Evolutionary conservation across 2,329 filamentous ascomycete species (phyloP).

Genomic region (Cladophialophora exuberans): DNA sequence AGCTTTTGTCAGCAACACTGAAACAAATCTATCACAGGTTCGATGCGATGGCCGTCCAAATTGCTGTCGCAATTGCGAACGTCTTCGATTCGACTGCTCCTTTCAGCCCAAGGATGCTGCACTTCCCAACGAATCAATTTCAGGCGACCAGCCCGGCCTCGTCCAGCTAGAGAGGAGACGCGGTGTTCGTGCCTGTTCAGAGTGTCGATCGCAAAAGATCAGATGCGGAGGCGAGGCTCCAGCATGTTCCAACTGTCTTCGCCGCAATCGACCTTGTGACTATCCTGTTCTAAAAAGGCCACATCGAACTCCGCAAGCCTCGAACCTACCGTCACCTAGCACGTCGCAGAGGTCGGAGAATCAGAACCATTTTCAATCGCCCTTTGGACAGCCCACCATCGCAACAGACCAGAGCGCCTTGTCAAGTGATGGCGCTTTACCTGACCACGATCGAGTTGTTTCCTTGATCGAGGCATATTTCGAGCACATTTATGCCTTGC

Average conservation of each 20-base stretch:
- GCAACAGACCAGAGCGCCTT: background rate
- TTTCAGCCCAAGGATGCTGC: conserved; percentile 12
- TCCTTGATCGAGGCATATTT: conserved; percentile 35
- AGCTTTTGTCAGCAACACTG: conserved; percentile 3
- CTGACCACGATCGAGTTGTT: conserved; percentile 9
- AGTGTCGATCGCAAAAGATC: conserved; percentile 24
- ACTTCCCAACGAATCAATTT: background rate
- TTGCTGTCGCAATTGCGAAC: conserved; percentile 23
- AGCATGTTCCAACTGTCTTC: conserved; percentile 19
- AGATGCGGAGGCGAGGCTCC: conserved; percentile 17
- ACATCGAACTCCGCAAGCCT: conserved; percentile 11
- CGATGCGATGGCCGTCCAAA: conserved; percentile 21
- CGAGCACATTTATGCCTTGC: conserved; percentile 35
- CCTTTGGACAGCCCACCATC: background rate
- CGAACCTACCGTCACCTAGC: conserved; percentile 7
- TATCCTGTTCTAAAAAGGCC: conserved; percentile 19
- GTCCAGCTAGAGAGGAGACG: conserved; percentile 21
- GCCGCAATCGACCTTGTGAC: conserved; percentile 17
- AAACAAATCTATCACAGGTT: conserved; percentile 11
- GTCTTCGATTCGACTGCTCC: conserved; percentile 21
- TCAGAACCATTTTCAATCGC: background rate
- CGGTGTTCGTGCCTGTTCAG: conserved; percentile 17
- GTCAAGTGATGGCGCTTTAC: conserved; percentile 8
- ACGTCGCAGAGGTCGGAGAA: conserved; percentile 2
- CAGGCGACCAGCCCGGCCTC: conserved; percentile 8